Evolutionary conservation across 257 asterid species (phyloP), one percentile per base, ranked within the genome.

Genomic region (Penstemon eatonii): DNA sequence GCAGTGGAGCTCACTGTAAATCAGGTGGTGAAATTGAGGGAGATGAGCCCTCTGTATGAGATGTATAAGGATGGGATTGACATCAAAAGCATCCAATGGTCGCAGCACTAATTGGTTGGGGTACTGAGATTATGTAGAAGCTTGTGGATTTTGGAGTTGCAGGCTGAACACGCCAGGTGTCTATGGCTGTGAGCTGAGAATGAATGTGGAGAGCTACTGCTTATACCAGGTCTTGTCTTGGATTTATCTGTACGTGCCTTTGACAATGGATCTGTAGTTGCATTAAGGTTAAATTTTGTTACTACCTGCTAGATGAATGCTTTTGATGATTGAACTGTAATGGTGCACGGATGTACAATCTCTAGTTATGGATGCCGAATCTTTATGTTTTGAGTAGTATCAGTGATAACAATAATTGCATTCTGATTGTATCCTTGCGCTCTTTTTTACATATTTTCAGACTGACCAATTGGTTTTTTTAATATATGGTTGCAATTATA

Each of bases 31-130:
- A 94, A 94, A 56, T 76, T 94, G 80, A 86, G 99, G 84, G 99
- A 91, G 71, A 83, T 94, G 95, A 91, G 99, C 73, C 99, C 99
- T 4, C 87, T 94, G 4, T 94, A 91, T 80, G 99, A 94, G 82
- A 94, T 94, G 98, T 86, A 73, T 67, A 85, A 94, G 82, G 96
- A 85, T 69, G 99, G 97, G 19, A 94, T 94, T 68, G 96, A 94
- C 70, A 84, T 94, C 41, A 94, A 89, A 87, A 91, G 83, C 46
- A 94, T 94, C 52, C 80, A 89, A 50, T 94, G 99, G 99, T 2
- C 98, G 0, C 99, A 94, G 66, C 98, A 94, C 75, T 91, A 67
- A 84, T 92, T 25, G 33, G 33, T 25, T 25, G 33, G 33, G 33
- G 33, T 25, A 25, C 33, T 25, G 33, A 25, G 54, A 25, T 25